These are phyloP conservation scores for Angophora floribunda DNA, from an alignment of 345 rosid species.

Conservation along the genomic window DNA sequence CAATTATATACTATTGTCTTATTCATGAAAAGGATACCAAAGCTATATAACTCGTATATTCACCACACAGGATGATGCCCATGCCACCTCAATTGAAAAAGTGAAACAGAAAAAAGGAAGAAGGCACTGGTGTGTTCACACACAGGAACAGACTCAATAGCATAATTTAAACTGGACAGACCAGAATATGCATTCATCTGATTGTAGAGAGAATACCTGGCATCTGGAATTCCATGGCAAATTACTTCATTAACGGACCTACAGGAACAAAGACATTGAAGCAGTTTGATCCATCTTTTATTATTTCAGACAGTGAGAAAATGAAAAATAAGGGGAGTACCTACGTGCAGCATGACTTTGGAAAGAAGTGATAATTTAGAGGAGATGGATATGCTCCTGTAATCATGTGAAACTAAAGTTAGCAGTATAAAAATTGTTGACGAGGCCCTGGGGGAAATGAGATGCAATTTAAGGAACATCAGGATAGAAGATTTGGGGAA, in stretches of 20 bases:
- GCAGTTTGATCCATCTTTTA: background rate
- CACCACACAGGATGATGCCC: background rate
- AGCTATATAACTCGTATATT: background rate
- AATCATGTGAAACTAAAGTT: background rate
- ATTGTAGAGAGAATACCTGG: constrained; percentile 40
- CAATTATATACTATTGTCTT: background rate
- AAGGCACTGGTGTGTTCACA: background rate
- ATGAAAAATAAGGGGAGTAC: constrained; percentile 34
- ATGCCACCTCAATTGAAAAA: background rate
- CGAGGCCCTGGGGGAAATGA: background rate
- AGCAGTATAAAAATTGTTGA: background rate
- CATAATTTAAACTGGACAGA: background rate
- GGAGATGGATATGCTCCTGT: constrained; percentile 99
- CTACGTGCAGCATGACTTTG: constrained; percentile 99
- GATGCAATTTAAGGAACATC: background rate
- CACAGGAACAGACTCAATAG: background rate
- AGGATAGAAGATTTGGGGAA: background rate
- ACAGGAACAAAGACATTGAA: constrained; percentile 14
- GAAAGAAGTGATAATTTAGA: constrained; percentile 87
- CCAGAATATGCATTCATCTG: background rate
- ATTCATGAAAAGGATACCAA: background rate
- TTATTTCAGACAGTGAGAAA: background rate
- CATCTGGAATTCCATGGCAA: constrained; percentile 99
- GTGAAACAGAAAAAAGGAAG: background rate
- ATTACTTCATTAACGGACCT: constrained; percentile 97